Base-by-base conservation (phyloP, 2,329 filamentous ascomycete species). In the Pestalotiopsis sp. region DNA sequence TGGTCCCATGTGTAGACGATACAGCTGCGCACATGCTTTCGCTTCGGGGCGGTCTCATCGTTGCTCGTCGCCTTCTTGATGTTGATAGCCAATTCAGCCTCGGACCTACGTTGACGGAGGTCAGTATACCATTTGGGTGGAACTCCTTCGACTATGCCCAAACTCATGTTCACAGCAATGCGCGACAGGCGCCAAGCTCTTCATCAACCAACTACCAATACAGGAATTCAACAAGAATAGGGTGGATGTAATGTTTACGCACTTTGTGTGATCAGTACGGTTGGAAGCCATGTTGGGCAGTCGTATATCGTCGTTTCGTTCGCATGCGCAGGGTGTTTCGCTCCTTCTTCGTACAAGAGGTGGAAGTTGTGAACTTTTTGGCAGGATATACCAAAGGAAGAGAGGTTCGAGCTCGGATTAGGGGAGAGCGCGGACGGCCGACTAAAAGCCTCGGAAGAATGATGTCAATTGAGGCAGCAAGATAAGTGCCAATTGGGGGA, bases 1-100 rank as follows among this genome's bases (percentile, higher is more conserved):
- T 99, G 94, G 83, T 99, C 96, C 96, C 96, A 99, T 69, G 95
- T 98, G 82, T 98, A 98, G 61, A 99, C 95, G 77, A 99, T 99
- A 79, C 94, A 97, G 81, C 93, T 94, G 78, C 96, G 93, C 69
- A 99, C 96, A 92, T 99, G 96, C 84, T 99, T 99, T 76, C 89
- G 87, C 80, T 91, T 91, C 49, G 89, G 89, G 6, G 89, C 90
- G 1, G 90, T 88, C 79, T 92, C 90, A 74, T 92, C 90, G 75
- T 84, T 84, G 76, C 85, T 92, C 65, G 90, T 92, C 20, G 90
- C 90, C 78, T 92, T 92, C 77, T 87, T 86, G 74, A 92, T 92
- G 80, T 91, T 91, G 80, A 92, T 88, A 69, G 89, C 86, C 73
- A 92, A 86, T 79, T 92, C 90, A 74, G 87, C 86, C 77, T 92